These are phyloP conservation scores for Pistacia vera DNA, from an alignment of 345 rosid species.

Conservation along the genomic window DNA sequence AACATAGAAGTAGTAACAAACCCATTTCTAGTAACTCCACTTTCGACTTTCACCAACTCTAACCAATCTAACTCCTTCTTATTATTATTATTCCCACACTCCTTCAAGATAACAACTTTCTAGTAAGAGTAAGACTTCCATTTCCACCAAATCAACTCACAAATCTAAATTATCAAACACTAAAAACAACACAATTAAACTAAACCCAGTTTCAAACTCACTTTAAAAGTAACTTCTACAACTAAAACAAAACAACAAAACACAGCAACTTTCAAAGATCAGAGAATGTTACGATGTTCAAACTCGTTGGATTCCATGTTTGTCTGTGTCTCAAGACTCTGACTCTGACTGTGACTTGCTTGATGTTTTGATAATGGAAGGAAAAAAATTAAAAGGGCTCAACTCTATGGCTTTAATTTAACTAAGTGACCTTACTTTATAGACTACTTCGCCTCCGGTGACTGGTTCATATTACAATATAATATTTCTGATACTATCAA, in stretches of 20 bases:
- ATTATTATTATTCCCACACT: not conserved
- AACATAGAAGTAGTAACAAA: slow-evolving; percentile 30
- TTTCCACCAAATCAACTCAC: not conserved
- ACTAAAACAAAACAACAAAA: not conserved
- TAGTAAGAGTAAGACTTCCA: not conserved
- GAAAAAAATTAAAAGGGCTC: not conserved
- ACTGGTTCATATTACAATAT: slow-evolving; percentile 18
- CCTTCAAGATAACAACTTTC: slow-evolving; percentile 6
- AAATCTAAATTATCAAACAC: not conserved
- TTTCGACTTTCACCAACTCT: not conserved
- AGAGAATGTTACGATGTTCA: slow-evolving; percentile 27
- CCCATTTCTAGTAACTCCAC: slow-evolving; percentile 37
- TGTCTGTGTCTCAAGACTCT: not conserved
- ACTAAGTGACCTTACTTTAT: not conserved
- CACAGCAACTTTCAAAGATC: slow-evolving; percentile 6
- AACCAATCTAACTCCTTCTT: not conserved
- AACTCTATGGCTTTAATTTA: not conserved
- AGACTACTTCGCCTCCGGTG: slow-evolving; percentile 23
- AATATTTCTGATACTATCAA: not conserved
- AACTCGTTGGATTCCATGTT: slow-evolving; percentile 53
- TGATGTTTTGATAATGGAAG: not conserved
- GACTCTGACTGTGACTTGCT: too few relatives aligned
- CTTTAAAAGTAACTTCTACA: not conserved
- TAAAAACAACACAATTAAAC: not conserved
- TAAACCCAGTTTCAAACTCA: slow-evolving; percentile 5